Evolutionary conservation across 225 moss, liverwort and hornwort genomes (phyloP).

Genomic region (Rhytidiadelphus loreus): DNA sequence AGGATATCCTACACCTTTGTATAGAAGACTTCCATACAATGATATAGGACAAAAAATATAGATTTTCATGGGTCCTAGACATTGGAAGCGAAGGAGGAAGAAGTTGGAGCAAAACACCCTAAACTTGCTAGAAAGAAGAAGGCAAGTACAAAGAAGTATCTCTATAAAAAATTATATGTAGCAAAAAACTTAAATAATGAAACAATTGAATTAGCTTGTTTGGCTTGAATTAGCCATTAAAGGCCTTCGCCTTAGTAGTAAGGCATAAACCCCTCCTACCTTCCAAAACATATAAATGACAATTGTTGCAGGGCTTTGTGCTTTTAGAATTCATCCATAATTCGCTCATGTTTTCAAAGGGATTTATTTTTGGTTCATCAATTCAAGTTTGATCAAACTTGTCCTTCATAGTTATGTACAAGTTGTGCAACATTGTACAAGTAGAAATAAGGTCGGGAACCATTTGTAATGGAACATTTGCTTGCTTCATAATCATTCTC

Average conservation of each 20-base stretch:
- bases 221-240: too few species aligned
- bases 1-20: neutral
- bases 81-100: neutral
- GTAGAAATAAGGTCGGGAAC: neutral
- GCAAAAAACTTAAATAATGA: neutral
- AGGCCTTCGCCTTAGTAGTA: too few species aligned
- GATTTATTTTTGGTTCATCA: neutral
- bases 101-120: neutral
- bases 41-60: neutral
- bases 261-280: too few species aligned
- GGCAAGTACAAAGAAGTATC: neutral
- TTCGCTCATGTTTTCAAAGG: too few species aligned
- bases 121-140: neutral
- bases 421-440: neutral
- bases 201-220: neutral
- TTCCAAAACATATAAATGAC: too few species aligned
- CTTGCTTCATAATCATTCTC: neutral
- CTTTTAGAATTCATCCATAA: too few species aligned
- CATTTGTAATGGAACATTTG: neutral
- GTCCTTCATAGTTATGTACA: neutral
- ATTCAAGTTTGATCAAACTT: neutral
- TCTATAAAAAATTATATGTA: neutral
- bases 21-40: neutral
- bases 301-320: too few species aligned
- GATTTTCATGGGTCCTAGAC: fast-evolving